Percentiles rank a stretch among this genome's conserved stretches.
These are phyloP conservation scores for Epichloe hybrida DNA, from an alignment of 2,329 filamentous ascomycete species.

Conservation along the genomic window DNA sequence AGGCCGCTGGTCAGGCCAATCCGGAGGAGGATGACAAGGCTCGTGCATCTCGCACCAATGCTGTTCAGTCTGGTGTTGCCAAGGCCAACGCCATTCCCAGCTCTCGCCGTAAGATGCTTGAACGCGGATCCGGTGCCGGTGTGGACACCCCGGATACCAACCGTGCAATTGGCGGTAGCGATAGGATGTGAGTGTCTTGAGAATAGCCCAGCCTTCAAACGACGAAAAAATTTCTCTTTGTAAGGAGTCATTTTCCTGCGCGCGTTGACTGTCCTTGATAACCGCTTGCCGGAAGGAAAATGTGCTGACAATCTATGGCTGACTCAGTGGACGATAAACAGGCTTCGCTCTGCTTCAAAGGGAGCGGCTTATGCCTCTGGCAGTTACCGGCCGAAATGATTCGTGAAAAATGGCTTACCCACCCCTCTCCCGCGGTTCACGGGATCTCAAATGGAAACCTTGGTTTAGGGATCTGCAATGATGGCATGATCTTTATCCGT, in stretches of 20 bases:
- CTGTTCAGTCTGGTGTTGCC: slow-evolving; percentile 47
- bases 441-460: slow-evolving; percentile 5
- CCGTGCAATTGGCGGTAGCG: slow-evolving; percentile 66
- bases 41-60: slow-evolving; percentile 51
- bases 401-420: slow-evolving; percentile 11
- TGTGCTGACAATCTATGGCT: slow-evolving; percentile 61
- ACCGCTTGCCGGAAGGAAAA: slow-evolving; percentile 61
- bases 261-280: slow-evolving; percentile 65
- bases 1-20: slow-evolving; percentile 54
- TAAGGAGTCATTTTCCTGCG: slow-evolving; percentile 73
- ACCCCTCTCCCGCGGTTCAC: slow-evolving; percentile 4
- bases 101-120: slow-evolving; percentile 75
- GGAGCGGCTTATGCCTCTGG: slow-evolving; percentile 38
- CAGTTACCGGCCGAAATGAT: slow-evolving; percentile 23
- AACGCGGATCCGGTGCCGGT: slow-evolving; percentile 43
- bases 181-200: slow-evolving; percentile 83
- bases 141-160: slow-evolving; percentile 59
- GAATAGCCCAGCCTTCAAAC: slow-evolving; percentile 23
- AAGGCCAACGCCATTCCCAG: slow-evolving; percentile 64
- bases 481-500: background rate
- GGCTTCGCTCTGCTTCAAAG: slow-evolving; percentile 73
- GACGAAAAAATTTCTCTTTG: slow-evolving; percentile 47
- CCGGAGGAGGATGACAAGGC: slow-evolving; percentile 67
- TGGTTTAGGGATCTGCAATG: background rate
- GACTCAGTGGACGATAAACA: slow-evolving; percentile 76